Percentiles rank a stretch among this genome's conserved stretches.
Evolutionary conservation across 192 early-diverging fungal species (phyloP).

Genomic region (Gamsiella multidivaricata): DNA sequence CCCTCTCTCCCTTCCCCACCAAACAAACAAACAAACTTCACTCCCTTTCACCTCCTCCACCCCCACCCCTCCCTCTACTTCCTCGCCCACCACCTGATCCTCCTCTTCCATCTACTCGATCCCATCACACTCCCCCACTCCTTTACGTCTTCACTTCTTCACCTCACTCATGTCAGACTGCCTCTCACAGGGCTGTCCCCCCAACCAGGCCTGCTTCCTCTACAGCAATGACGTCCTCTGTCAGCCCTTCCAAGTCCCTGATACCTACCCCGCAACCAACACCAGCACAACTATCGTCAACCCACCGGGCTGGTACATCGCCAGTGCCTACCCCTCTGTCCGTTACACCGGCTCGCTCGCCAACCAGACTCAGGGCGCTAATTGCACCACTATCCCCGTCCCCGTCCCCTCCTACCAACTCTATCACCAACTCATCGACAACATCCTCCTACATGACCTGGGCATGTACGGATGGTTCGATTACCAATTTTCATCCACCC

Average conservation of each 20-base stretch:
- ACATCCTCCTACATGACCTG: conserved; percentile 12
- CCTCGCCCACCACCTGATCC: too few species aligned
- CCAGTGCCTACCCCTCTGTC: conserved; percentile 11
- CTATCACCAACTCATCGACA: background rate
- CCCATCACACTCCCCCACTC: conserved; percentile 3
- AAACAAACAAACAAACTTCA: too few species aligned
- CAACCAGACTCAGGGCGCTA: conserved; percentile 29
- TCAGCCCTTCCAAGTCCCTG: conserved; percentile 16
- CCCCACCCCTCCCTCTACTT: too few species aligned
- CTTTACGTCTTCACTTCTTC: background rate
- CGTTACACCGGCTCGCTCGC: conserved; percentile 23
- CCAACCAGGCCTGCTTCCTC: conserved; percentile 19
- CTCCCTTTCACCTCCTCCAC: too few species aligned
- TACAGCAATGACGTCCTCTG: conserved; percentile 16
- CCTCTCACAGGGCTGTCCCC: background rate
- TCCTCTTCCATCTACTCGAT: background rate
- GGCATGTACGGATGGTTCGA: background rate
- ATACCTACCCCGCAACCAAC: background rate
- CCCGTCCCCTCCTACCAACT: background rate
- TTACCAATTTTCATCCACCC: background rate
- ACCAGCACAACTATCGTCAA: background rate
- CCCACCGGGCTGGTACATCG: conserved; percentile 36
- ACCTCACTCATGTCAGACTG: background rate
- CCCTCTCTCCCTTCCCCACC: too few species aligned
- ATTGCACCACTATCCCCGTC: conserved; percentile 36